These are phyloP conservation scores for Amphichorda felina DNA, from an alignment of 2,329 filamentous ascomycete species.

Conservation along the genomic window DNA sequence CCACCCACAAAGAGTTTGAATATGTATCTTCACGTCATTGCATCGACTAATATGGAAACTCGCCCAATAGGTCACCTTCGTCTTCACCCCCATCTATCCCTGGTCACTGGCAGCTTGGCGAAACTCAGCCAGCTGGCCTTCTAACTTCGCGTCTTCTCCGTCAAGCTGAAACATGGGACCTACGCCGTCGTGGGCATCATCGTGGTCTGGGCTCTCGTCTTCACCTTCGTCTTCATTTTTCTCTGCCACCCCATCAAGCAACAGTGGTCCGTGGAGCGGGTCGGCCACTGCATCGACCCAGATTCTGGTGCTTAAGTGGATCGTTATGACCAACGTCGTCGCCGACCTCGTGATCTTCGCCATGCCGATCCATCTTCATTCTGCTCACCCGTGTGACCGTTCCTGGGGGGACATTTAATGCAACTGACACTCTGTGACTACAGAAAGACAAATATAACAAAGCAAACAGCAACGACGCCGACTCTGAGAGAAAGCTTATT, in stretches of 20 bases:
- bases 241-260: conserved; percentile 9
- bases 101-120: conserved; percentile 9
- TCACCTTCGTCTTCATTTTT: conserved; percentile 11
- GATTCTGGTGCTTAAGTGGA: conserved; percentile 8
- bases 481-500: background rate
- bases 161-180: conserved; percentile 11
- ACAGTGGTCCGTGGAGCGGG: conserved; percentile 10
- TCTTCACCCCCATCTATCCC: conserved; percentile 9
- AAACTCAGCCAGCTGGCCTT: conserved; percentile 15
- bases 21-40: no score
- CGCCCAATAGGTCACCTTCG: conserved; percentile 9
- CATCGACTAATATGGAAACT: no score
- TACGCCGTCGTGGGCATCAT: conserved; percentile 14
- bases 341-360: conserved; percentile 22
- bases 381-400: conserved; percentile 1
- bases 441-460: background rate
- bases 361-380: conserved; percentile 18
- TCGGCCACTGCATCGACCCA: conserved; percentile 10
- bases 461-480: background rate
- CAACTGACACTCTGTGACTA: conserved; percentile 6
- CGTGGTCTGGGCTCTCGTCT: conserved; percentile 7
- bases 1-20: no score
- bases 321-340: conserved; percentile 18
- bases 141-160: conserved; percentile 13
- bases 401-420: conserved; percentile 6